phyloP scores from a whole-genome alignment of 1,284 basidiomycete species.

The Ganoderma lucidum region DNA sequence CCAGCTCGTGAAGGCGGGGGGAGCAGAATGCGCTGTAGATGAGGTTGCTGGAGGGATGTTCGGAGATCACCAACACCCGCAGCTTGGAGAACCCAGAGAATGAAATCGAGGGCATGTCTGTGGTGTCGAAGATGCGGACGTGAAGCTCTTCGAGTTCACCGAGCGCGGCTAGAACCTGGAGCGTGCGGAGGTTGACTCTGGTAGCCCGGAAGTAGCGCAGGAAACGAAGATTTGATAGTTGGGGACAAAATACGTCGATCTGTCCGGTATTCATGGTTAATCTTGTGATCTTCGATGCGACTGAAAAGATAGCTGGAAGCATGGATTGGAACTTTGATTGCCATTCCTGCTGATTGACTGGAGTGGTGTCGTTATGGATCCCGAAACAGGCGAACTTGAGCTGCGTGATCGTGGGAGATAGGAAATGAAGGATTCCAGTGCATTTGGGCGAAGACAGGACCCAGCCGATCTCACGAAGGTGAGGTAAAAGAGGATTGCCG shows the following conservation, averaged over 20 bases:
- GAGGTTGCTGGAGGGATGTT: slow-evolving; percentile 8
- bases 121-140: neutral
- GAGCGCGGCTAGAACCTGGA: slow-evolving; percentile 1
- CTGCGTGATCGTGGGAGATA: neutral
- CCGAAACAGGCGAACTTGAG: slow-evolving; percentile 3
- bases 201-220: neutral
- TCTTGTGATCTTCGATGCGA: neutral
- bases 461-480: slow-evolving; percentile 4
- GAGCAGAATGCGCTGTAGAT: slow-evolving; percentile 6
- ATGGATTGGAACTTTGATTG: neutral
- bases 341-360: neutral
- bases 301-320: neutral
- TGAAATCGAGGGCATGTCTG: neutral
- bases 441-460: neutral
- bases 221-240: neutral
- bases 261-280: slow-evolving; percentile 1
- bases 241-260: slow-evolving; percentile 2
- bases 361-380: neutral
- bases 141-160: neutral
- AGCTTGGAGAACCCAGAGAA: neutral
- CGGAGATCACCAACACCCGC: slow-evolving; percentile 4
- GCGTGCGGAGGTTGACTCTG: neutral
- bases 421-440: slow-evolving; percentile 10
- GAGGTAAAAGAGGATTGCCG: slow-evolving; percentile 5
- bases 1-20: neutral